phyloP scores from a whole-genome alignment of 73 alveolate genomes.

The Tetrahymena borealis region DNA sequence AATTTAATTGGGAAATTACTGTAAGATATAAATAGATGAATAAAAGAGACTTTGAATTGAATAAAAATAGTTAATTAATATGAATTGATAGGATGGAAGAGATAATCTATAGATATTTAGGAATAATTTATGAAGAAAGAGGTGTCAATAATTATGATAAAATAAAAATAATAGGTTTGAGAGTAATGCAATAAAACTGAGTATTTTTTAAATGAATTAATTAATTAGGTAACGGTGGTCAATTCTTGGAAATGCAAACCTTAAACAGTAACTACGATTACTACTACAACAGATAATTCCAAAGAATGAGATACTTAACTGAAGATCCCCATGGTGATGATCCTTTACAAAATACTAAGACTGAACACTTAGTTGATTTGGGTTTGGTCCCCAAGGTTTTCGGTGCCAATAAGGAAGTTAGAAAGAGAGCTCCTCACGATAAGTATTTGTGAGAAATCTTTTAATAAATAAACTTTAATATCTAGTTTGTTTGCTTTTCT shows the following conservation, averaged over 20 bases:
- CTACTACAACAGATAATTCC: background rate
- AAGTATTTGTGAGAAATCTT: background rate
- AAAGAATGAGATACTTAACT: slow-evolving; percentile 1
- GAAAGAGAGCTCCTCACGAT: slow-evolving; percentile 5
- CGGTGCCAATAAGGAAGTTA: background rate
- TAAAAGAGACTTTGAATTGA: too few relatives aligned
- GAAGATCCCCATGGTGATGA: slow-evolving; percentile 2
- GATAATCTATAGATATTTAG: too few relatives aligned
- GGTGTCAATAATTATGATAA: too few relatives aligned
- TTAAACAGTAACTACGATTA: background rate
- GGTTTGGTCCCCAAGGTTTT: background rate
- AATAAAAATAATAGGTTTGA: background rate
- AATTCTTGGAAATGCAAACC: slow-evolving; percentile 1
- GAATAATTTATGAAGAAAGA: too few relatives aligned
- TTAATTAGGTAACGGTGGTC: background rate
- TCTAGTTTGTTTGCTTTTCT: background rate
- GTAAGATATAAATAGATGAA: too few relatives aligned
- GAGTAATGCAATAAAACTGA: background rate
- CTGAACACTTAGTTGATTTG: background rate
- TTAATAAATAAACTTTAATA: background rate
- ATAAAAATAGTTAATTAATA: too few relatives aligned
- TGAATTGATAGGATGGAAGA: too few relatives aligned
- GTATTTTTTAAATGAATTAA: background rate
- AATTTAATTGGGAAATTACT: too few relatives aligned
- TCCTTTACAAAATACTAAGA: background rate